Conservation (phyloP, 768 basidiomycete genomes). For the Naganishia onofrii region DNA sequence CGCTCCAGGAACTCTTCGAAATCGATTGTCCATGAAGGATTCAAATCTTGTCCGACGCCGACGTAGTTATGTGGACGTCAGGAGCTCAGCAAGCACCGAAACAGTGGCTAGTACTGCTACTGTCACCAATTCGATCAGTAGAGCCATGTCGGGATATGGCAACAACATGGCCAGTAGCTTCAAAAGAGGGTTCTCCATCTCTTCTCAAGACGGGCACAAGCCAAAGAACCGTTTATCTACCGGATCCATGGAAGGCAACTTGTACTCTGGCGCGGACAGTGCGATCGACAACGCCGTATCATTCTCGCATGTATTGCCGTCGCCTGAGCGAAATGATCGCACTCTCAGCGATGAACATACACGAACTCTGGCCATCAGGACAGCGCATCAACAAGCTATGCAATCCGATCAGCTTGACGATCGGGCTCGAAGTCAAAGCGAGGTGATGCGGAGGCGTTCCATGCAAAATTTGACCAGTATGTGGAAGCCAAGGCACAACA, state of each 20-base stretch:
- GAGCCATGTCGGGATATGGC: slow-evolving; percentile 27
- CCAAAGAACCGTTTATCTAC: slow-evolving; percentile 5
- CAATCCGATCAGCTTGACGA: background rate
- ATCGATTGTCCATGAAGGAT: slow-evolving; percentile 38
- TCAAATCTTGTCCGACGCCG: slow-evolving; percentile 41
- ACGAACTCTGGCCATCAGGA: background rate
- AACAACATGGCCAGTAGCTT: slow-evolving; percentile 28
- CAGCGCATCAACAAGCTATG: background rate
- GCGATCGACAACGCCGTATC: background rate
- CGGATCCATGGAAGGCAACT: background rate
- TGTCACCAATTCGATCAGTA: slow-evolving; percentile 4
- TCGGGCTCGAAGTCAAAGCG: slow-evolving; percentile 7
- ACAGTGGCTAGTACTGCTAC: slow-evolving; percentile 4
- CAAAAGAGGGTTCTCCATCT: slow-evolving; percentile 27
- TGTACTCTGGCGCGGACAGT: background rate
- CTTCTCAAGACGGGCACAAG: slow-evolving; percentile 25
- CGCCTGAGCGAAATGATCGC: background rate
- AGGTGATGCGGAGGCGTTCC: slow-evolving; percentile 1
- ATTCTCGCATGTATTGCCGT: background rate
- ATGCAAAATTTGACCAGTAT: slow-evolving; percentile 22
- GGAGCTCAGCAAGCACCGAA: slow-evolving; percentile 16
- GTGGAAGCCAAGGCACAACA: slow-evolving; percentile 5
- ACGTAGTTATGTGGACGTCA: slow-evolving; percentile 43
- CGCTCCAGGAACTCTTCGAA: slow-evolving; percentile 28
- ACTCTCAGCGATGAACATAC: slow-evolving; percentile 2